Conservation (phyloP, 805 yeast species). For the Metschnikowia drakensbergensis region DNA sequence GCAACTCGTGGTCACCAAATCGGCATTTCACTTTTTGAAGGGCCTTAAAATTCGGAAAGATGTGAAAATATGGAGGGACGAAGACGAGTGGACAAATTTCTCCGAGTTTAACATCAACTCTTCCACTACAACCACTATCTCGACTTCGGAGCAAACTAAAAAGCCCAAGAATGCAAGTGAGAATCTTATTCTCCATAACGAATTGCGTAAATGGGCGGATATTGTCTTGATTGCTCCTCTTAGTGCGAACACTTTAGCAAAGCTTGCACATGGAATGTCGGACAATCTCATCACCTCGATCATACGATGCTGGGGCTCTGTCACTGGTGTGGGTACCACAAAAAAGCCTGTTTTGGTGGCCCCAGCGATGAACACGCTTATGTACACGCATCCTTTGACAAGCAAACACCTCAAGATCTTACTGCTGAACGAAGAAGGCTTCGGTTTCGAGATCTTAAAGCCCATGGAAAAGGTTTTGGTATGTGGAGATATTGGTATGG, state of each 20-base stretch:
- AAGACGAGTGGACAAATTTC: constrained; percentile 79
- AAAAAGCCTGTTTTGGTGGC: constrained; percentile 45
- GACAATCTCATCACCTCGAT: constrained; percentile 43
- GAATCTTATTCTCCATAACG: constrained; percentile 41
- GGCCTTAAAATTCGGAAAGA: constrained; percentile 63
- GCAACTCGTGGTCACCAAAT: constrained; percentile 77
- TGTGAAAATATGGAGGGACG: constrained; percentile 86
- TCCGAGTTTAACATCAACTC: constrained; percentile 22
- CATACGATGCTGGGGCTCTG: constrained; percentile 41
- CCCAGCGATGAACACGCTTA: constrained; percentile 47
- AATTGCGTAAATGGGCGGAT: constrained; percentile 46
- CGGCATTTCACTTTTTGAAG: constrained; percentile 66
- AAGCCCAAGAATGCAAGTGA: constrained; percentile 17
- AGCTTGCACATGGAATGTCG: constrained; percentile 42
- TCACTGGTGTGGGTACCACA: constrained; percentile 13
- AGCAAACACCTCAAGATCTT: constrained; percentile 35
- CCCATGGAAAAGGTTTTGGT: constrained; percentile 46
- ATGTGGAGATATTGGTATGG: constrained; percentile 49
- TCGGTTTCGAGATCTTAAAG: constrained; percentile 41
- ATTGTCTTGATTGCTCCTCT: constrained; percentile 44
- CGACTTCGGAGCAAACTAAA: constrained; percentile 17
- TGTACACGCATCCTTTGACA: constrained; percentile 47
- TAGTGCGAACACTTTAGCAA: constrained; percentile 44
- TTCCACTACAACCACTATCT: constrained; percentile 19
- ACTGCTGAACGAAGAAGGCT: constrained; percentile 34